Evolutionary conservation across 495 filamentous ascomycete genomes (phyloP).

Genomic region (Aspergillus sclerotiicarbonarius): DNA sequence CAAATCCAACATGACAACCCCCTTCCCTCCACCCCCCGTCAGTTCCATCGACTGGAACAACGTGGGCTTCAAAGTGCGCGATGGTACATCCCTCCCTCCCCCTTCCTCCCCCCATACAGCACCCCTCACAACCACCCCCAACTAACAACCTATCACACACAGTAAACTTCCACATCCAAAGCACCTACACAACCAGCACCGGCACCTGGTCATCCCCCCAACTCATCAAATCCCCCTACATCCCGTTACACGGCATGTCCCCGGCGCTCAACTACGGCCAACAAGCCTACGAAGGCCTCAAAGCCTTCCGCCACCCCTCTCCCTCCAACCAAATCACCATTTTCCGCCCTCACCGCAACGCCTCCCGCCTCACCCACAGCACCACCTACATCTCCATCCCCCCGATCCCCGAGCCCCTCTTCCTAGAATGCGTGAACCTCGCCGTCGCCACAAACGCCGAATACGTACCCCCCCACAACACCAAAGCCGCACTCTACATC

Average conservation of each 20-base stretch:
- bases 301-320: slow-evolving; percentile 71
- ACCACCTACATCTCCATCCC: slow-evolving; percentile 79
- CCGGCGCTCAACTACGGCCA: slow-evolving; percentile 91
- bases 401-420: slow-evolving; percentile 66
- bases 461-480: slow-evolving; percentile 80
- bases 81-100: slow-evolving; percentile 54
- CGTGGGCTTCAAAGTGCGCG: slow-evolving; percentile 85
- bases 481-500: slow-evolving; percentile 85
- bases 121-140: background rate
- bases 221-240: slow-evolving; percentile 74
- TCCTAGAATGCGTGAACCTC: slow-evolving; percentile 68
- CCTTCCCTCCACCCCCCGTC: slow-evolving; percentile 79
- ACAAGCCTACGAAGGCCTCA: slow-evolving; percentile 91
- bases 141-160: background rate
- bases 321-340: slow-evolving; percentile 58
- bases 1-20: slow-evolving; percentile 9
- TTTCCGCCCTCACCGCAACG: slow-evolving; percentile 81
- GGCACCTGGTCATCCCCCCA: slow-evolving; percentile 66
- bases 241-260: slow-evolving; percentile 84
- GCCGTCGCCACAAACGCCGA: slow-evolving; percentile 84
- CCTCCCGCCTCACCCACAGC: slow-evolving; percentile 73
- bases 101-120: background rate
- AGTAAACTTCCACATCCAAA: slow-evolving; percentile 38
- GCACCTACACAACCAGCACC: slow-evolving; percentile 34
- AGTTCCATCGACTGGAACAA: slow-evolving; percentile 73